A percentile compares a stretch with the other conserved stretches of the same genome.
phyloP scores from a whole-genome alignment of 148 eudicot species.

The Rhododendron williamsianum region DNA sequence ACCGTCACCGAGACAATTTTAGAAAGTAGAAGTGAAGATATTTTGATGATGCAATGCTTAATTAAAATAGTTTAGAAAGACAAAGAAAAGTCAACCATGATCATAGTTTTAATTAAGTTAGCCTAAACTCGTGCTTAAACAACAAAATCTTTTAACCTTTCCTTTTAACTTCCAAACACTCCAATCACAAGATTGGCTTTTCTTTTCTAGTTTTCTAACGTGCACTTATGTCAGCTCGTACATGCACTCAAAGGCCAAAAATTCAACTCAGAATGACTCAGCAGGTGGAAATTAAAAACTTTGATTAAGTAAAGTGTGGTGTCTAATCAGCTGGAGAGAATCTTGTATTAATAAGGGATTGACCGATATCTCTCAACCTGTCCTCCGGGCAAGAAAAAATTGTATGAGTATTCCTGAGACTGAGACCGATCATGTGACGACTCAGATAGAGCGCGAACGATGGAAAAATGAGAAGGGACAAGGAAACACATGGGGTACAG shows the following conservation, averaged over 20 bases:
- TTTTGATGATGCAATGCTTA: background rate
- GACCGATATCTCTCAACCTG: background rate
- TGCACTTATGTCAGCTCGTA: background rate
- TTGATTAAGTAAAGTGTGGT: background rate
- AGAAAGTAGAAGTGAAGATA: too few species aligned
- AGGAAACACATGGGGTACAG: too few species aligned
- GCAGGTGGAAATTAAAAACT: background rate
- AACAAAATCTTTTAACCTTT: background rate
- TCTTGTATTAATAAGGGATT: background rate
- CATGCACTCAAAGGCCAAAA: background rate
- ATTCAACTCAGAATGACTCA: background rate
- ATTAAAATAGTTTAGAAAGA: background rate
- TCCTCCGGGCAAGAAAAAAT: background rate
- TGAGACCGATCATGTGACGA: background rate
- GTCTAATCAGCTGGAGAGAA: background rate
- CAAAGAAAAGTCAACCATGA: background rate
- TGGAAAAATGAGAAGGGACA: too few species aligned
- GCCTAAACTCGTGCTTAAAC: background rate
- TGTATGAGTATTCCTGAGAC: background rate
- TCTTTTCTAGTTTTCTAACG: background rate
- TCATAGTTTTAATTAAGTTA: too few species aligned
- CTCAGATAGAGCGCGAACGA: too few species aligned
- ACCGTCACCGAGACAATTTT: too few species aligned
- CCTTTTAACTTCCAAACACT: background rate
- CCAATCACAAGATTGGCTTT: background rate